Evolutionary conservation across 345 rosid species (phyloP).

Genomic region (Sisymbrium altissimum): DNA sequence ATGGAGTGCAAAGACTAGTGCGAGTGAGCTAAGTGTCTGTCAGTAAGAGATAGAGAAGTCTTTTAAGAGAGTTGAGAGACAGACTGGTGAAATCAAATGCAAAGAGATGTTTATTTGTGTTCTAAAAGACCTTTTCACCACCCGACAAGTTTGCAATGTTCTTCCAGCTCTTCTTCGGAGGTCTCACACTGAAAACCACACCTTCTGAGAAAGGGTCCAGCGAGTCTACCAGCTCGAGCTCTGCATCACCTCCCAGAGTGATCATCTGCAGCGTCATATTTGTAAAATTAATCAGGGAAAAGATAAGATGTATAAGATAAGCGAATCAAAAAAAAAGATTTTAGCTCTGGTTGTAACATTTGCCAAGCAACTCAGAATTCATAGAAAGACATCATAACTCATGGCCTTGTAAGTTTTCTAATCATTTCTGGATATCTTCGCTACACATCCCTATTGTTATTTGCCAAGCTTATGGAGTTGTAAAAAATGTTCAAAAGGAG

Average conservation of each 20-base stretch:
- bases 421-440: neutral
- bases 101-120: neutral
- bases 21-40: slow-evolving; percentile 96
- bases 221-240: slow-evolving; percentile 94
- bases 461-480: neutral
- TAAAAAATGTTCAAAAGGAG: neutral
- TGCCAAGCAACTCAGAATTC: neutral
- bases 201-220: slow-evolving; percentile 99
- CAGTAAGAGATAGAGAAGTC: neutral
- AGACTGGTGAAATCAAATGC: neutral
- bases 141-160: slow-evolving; percentile 94
- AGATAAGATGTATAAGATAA: neutral
- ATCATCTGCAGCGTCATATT: slow-evolving; percentile 60
- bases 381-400: neutral
- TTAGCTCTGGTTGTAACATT: neutral
- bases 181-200: slow-evolving; percentile 95
- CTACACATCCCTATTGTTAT: neutral
- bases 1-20: slow-evolving; percentile 97
- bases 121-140: slow-evolving; percentile 78
- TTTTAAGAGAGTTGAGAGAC: neutral
- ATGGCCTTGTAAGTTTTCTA: neutral
- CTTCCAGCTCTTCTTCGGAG: slow-evolving; percentile 99
- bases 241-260: slow-evolving; percentile 98
- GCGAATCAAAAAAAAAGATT: neutral
- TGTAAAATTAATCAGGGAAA: neutral